Base-by-base conservation (phyloP, 164 flowering plant species). In the Taxillus chinensis region DNA sequence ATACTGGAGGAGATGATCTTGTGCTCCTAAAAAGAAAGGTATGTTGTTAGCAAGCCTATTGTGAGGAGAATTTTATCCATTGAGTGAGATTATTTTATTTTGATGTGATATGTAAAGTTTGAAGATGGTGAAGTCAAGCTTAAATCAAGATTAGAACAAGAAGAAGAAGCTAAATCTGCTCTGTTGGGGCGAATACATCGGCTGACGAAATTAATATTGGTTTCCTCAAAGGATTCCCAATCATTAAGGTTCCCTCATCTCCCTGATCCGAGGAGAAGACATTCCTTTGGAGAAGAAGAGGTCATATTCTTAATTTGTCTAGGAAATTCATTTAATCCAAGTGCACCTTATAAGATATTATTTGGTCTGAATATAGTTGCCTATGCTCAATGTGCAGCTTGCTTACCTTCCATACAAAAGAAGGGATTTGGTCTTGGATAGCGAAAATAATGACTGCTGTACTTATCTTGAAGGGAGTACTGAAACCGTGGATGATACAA, bases 211-310 rank as follows among this genome's bases (percentile, higher is more conserved):
- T 73, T 93, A 67, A 93, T 93, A 65, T 74, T 93, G 74, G 99
- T 90, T 54, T 90, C 97, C 37, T 74, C 95, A 53, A 90, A 93
- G 69, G 53, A 83, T 62, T 71, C 99, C 55, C 95, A 76, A 40
- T 68, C 98, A 12, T 71, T 95, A 61, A 78, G 84, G 71, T 65
- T 86, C 72, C 79, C 96, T 62, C 86, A 86, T 5, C 87, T 83
- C 11, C 72, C 86, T 57, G 86, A 87, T 71, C 81, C 70, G 8
- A 80, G 97, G 67, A 85, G 99, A 80, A 80, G 97, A 62, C 99
- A 93, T 75, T 93, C 99, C 37, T 93, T 93, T 80, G 99, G 99
- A 65, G 99, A 93, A 77, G 99, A 93, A 78, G 97, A 93, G 96
- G 98, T 92, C 43, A 16, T 6, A 37, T 49, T 46, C 56, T 7